Evolutionary conservation across 78 protist species (phyloP).

Genomic region (Ministeria vibrans): DNA sequence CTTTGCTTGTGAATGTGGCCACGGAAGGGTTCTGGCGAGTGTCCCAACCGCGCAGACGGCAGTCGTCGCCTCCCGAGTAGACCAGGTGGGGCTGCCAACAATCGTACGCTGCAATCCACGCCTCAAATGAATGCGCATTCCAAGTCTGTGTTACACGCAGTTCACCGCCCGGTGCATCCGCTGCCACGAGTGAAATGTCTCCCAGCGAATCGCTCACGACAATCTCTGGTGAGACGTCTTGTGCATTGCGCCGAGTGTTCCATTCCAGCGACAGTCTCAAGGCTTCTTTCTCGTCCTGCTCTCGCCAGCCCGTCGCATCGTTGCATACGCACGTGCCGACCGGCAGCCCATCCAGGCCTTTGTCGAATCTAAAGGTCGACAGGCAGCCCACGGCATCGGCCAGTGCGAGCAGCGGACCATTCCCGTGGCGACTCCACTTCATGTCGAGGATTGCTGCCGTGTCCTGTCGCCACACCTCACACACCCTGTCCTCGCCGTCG

Average conservation of each 20-base stretch:
- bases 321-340: neutral
- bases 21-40: neutral
- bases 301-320: neutral
- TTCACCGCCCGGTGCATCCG: neutral
- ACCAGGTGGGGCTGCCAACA: neutral
- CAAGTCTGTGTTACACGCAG: neutral
- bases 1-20: conserved; percentile 8
- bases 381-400: neutral
- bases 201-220: neutral
- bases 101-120: conserved; percentile 33
- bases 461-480: neutral
- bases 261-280: conserved; percentile 22
- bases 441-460: conserved; percentile 6
- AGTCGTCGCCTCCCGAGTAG: conserved; percentile 32
- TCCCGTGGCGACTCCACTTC: conserved; percentile 4
- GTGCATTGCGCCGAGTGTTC: neutral
- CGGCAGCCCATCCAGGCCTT: neutral
- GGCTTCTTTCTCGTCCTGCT: neutral
- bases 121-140: conserved; percentile 28
- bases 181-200: neutral
- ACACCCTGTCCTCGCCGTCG: too few species aligned
- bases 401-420: neutral
- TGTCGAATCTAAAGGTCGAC: neutral
- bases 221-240: neutral
- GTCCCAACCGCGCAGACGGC: conserved; percentile 5